phyloP scores from a whole-genome alignment of 208 protist genomes.

The Crithidia acanthocephali region DNA sequence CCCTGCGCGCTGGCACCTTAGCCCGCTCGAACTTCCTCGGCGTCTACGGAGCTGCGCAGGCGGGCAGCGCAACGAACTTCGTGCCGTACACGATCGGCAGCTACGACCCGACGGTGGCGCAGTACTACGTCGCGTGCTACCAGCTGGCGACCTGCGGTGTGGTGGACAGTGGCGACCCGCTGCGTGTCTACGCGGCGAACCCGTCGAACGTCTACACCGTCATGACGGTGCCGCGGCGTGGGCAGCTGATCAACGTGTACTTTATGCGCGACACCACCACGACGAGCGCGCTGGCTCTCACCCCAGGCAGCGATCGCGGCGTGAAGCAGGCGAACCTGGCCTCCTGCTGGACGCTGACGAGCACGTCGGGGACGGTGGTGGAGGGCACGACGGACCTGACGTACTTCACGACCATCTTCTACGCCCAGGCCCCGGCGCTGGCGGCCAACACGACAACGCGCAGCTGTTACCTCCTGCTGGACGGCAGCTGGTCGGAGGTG shows the following conservation, averaged over 20 bases:
- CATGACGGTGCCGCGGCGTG: slow-evolving; percentile 53
- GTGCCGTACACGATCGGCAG: slow-evolving; percentile 63
- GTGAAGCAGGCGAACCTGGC: slow-evolving; percentile 48
- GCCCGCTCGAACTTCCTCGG: slow-evolving; percentile 29
- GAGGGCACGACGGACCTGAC: slow-evolving; percentile 58
- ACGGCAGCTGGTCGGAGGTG: slow-evolving; percentile 76
- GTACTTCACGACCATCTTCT: slow-evolving; percentile 59
- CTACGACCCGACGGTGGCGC: slow-evolving; percentile 57
- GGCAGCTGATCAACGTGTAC: slow-evolving; percentile 72
- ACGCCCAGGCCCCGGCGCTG: slow-evolving; percentile 47
- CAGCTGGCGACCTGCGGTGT: slow-evolving; percentile 61
- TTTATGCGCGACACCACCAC: slow-evolving; percentile 61
- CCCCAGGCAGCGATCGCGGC: slow-evolving; percentile 66
- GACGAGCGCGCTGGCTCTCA: slow-evolving; percentile 39
- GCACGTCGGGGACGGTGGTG: slow-evolving; percentile 47
- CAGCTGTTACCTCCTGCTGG: slow-evolving; percentile 68
- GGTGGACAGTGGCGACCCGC: slow-evolving; percentile 58
- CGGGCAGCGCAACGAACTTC: background rate
- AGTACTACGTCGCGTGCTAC: slow-evolving; percentile 78
- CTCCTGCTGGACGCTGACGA: slow-evolving; percentile 74
- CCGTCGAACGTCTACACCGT: slow-evolving; percentile 44
- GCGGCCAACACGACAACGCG: slow-evolving; percentile 40
- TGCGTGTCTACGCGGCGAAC: slow-evolving; percentile 65
- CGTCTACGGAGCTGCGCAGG: slow-evolving; percentile 43
- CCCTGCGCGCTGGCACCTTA: slow-evolving; percentile 32